phyloP scores from a whole-genome alignment of 345 rosid species.

The Cochlearia excelsa region DNA sequence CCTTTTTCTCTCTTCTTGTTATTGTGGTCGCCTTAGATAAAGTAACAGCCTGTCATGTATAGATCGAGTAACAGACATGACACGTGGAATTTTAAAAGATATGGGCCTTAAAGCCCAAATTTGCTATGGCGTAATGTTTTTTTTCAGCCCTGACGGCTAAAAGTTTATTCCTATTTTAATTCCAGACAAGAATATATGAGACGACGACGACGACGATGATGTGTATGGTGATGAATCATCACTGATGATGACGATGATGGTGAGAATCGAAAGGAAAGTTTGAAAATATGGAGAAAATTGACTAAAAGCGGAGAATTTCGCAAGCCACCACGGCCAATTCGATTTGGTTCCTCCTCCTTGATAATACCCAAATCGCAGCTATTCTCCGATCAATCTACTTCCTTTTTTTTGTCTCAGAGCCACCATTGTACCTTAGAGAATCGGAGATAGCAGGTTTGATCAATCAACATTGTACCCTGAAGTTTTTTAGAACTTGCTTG shows the following conservation, averaged over 20 bases:
- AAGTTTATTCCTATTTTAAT: neutral
- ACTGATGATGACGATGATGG: neutral
- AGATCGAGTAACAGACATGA: neutral
- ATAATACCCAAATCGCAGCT: neutral
- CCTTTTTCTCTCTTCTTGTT: neutral
- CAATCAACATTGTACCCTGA: neutral
- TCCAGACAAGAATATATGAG: neutral
- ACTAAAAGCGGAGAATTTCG: conserved; percentile 27
- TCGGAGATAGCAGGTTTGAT: conserved; percentile 13
- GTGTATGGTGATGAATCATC: neutral
- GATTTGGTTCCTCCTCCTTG: conserved; percentile 21
- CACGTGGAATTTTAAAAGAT: neutral
- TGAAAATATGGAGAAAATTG: conserved; percentile 27
- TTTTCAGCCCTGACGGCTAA: neutral
- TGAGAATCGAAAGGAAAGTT: conserved; percentile 10
- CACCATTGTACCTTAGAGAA: neutral
- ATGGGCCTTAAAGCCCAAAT: conserved; percentile 27
- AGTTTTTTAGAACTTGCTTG: neutral
- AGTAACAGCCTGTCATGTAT: conserved; percentile 20
- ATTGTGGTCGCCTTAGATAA: conserved; percentile 13
- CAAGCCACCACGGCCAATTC: conserved; percentile 11
- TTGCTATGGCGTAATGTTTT: neutral
- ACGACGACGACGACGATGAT: conserved; percentile 8
- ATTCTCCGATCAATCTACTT: conserved; percentile 20
- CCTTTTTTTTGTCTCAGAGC: neutral